phyloP scores from a whole-genome alignment of 2,329 filamentous ascomycete genomes.

The Talaromyces sp. region DNA sequence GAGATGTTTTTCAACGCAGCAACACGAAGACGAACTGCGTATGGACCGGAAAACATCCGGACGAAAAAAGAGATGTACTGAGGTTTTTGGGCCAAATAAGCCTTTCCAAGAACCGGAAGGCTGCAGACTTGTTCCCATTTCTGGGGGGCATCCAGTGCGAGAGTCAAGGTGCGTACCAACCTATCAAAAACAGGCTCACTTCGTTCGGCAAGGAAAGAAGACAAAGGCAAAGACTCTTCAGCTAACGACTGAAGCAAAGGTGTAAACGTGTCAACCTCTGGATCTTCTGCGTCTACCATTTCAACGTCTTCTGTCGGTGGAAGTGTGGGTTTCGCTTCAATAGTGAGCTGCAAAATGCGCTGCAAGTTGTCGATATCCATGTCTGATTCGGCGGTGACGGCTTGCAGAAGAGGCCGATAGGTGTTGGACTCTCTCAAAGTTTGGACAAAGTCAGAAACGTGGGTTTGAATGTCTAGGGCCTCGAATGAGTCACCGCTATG shows the following conservation, averaged over 20 bases:
- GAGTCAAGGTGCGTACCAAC: constrained; percentile 33
- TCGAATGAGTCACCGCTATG: constrained; percentile 28
- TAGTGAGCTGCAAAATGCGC: constrained; percentile 65
- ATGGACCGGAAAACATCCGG: constrained; percentile 66
- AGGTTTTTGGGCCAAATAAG: constrained; percentile 51
- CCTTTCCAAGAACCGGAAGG: constrained; percentile 31
- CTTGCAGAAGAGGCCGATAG: constrained; percentile 59
- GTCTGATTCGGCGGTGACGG: constrained; percentile 60
- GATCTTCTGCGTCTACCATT: constrained; percentile 41
- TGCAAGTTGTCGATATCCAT: constrained; percentile 71
- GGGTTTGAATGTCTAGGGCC: constrained; percentile 51
- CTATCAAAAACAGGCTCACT: constrained; percentile 30
- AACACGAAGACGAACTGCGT: constrained; percentile 62
- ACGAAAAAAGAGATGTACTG: constrained; percentile 72
- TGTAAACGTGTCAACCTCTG: constrained; percentile 25
- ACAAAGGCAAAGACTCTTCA: constrained; percentile 21
- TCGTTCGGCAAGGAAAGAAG: constrained; percentile 33
- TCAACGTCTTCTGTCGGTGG: constrained; percentile 45
- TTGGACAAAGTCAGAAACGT: constrained; percentile 63
- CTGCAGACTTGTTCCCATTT: constrained; percentile 29
- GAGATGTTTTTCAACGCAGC: constrained; percentile 64
- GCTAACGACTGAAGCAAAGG: constrained; percentile 28
- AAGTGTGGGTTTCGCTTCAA: constrained; percentile 54
- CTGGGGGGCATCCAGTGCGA: constrained; percentile 25
- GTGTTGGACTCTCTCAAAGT: constrained; percentile 57